A percentile compares a stretch with the other conserved stretches of the same genome.
phyloP scores from a whole-genome alignment of 2,329 filamentous ascomycete genomes.

The Thelonectria rubi region DNA sequence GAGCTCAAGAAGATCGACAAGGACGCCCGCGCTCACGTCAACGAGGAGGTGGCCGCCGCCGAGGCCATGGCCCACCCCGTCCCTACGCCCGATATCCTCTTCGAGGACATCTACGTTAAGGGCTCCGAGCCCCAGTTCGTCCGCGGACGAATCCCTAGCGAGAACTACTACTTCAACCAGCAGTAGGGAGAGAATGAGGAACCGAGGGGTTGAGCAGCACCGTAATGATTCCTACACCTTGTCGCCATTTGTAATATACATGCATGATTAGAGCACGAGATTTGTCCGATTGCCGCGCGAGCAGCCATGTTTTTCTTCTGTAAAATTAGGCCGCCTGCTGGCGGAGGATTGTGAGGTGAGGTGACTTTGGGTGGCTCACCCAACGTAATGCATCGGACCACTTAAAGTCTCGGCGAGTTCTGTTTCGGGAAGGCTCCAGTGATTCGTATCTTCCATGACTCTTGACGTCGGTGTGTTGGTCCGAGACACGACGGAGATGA shows the following conservation, averaged over 20 bases:
- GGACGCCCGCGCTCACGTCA: conserved; percentile 85
- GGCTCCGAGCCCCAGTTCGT: conserved; percentile 42
- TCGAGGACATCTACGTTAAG: conserved; percentile 63
- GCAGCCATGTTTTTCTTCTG: conserved; percentile 35
- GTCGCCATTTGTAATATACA: conserved; percentile 46
- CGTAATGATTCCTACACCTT: conserved; percentile 47
- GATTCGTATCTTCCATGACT: no score
- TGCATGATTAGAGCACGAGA: conserved; percentile 42
- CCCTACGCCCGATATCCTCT: conserved; percentile 82
- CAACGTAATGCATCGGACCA: background rate
- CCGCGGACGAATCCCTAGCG: conserved; percentile 69
- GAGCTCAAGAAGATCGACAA: conserved; percentile 98
- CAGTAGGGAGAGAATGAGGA: conserved; percentile 43
- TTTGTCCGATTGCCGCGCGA: conserved; percentile 39
- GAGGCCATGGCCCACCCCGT: conserved; percentile 89
- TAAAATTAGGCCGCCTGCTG: conserved; percentile 28
- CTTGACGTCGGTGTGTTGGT: background rate
- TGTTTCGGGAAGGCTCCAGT: background rate
- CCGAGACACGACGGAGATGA: background rate
- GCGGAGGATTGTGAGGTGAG: conserved; percentile 4
- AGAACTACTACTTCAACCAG: conserved; percentile 89
- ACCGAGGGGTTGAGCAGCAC: conserved; percentile 25
- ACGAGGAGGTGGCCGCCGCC: conserved; percentile 87
- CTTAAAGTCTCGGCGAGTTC: conserved; percentile 1
- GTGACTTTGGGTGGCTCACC: background rate